Conservation (phyloP, 257 asterid species). For the Solanum tarijense region DNA sequence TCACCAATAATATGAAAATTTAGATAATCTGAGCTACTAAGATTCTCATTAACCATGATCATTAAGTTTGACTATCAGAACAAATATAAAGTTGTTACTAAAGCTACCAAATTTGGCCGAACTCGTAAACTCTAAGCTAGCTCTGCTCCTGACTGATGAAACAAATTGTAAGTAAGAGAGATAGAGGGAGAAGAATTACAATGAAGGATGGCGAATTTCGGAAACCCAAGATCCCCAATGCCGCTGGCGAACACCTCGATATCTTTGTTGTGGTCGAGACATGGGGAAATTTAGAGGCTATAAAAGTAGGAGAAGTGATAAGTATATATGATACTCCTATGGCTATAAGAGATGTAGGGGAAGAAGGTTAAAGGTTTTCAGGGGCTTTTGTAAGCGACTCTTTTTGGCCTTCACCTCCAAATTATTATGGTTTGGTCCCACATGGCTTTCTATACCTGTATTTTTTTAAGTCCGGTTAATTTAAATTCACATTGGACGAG, state of each 20-base stretch:
- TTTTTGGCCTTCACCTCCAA: conserved; percentile 49
- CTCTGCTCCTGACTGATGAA: not conserved
- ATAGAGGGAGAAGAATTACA: conserved; percentile 22
- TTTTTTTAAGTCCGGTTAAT: not conserved
- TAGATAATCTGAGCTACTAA: too few relatives aligned
- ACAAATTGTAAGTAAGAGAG: not conserved
- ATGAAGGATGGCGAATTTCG: conserved; percentile 71
- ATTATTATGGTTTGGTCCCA: conserved; percentile 28
- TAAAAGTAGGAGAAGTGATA: not conserved
- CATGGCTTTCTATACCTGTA: not conserved
- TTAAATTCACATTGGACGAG: rapidly evolving
- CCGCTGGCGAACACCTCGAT: conserved; percentile 73
- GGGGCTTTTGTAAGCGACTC: conserved; percentile 39
- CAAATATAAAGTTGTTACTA: not conserved
- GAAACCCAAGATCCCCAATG: conserved; percentile 94
- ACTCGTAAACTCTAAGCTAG: not conserved
- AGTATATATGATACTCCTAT: not conserved
- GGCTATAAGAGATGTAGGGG: not conserved
- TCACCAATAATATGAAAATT: too few relatives aligned
- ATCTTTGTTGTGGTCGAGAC: conserved; percentile 51
- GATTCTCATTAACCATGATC: too few relatives aligned
- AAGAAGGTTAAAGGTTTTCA: not conserved
- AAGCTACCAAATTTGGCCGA: not conserved
- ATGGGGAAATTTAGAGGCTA: conserved; percentile 1
- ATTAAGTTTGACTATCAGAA: too few relatives aligned